These are phyloP conservation scores for Orychophragmus violaceus DNA, from an alignment of 345 rosid genomes.

Conservation along the genomic window DNA sequence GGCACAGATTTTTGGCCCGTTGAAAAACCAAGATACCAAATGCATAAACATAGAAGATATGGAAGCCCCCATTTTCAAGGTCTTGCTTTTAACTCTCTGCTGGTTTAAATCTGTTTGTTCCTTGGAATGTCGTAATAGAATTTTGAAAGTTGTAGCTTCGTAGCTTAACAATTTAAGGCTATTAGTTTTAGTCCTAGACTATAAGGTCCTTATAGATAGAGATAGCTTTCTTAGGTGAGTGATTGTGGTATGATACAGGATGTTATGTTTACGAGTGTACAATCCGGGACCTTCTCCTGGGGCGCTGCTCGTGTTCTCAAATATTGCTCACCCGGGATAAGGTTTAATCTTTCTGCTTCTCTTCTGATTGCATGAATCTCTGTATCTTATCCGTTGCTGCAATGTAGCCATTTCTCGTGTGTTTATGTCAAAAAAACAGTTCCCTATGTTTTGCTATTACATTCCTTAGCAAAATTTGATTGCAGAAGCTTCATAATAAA, in stretches of 20 bases:
- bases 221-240: constrained; percentile 45
- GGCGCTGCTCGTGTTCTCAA: constrained; percentile 46
- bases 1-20: constrained; percentile 78
- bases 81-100: constrained; percentile 21
- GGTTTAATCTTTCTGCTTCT: constrained; percentile 36
- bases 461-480: not conserved
- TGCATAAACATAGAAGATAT: constrained; percentile 56
- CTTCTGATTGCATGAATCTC: constrained; percentile 26
- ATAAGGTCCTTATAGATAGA: constrained; percentile 28
- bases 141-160: not conserved
- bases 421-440: not conserved
- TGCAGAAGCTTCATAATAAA: not conserved
- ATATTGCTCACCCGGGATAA: constrained; percentile 50
- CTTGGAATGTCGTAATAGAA: not conserved
- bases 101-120: not conserved
- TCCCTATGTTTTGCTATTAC: not conserved
- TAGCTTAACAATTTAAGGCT: no score
- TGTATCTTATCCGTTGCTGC: not conserved
- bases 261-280: constrained; percentile 36
- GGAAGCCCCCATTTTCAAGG: constrained; percentile 68
- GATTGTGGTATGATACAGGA: constrained; percentile 64
- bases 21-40: constrained; percentile 47
- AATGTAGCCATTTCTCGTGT: not conserved
- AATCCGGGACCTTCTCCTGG: constrained; percentile 48
- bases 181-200: constrained; percentile 1